Evolutionary conservation across 768 basidiomycete species (phyloP).

Genomic region (Leccinum obscurum): DNA sequence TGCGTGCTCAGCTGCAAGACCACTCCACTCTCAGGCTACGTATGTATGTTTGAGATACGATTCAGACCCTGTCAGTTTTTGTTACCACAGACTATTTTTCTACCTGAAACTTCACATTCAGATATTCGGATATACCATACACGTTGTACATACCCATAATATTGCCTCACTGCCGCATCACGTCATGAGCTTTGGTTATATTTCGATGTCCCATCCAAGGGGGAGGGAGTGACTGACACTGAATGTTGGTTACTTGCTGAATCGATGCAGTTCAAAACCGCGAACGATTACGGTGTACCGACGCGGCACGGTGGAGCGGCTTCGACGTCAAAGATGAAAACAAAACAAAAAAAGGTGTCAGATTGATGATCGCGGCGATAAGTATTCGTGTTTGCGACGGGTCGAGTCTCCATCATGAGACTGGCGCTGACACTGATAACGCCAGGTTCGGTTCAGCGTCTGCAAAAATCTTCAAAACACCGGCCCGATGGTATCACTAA

Average conservation of each 20-base stretch:
- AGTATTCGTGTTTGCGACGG: too few species aligned
- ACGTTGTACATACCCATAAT: constrained; percentile 19
- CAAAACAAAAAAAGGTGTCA: too few species aligned
- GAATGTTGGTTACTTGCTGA: background rate
- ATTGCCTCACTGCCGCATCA: background rate
- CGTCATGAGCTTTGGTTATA: background rate
- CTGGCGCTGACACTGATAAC: too few species aligned
- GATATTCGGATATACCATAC: constrained; percentile 12
- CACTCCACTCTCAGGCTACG: background rate
- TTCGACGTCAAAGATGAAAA: too few species aligned
- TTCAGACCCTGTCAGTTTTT: background rate
- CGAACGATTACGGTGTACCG: too few species aligned
- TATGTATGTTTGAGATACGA: background rate
- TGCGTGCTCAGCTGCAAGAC: background rate
- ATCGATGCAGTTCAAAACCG: background rate
- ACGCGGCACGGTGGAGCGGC: too few species aligned
- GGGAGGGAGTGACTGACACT: background rate
- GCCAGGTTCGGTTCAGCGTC: too few species aligned
- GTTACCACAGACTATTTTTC: background rate
- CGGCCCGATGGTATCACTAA: too few species aligned
- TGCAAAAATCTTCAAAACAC: too few species aligned
- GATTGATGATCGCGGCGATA: too few species aligned
- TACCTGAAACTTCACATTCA: background rate
- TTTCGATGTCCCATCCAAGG: background rate
- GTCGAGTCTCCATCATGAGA: too few species aligned